A percentile compares a stretch with the other conserved stretches of the same genome.
Conservation (phyloP, 2,329 filamentous ascomycete genomes). For the Aspergillus spinulosporus region DNA sequence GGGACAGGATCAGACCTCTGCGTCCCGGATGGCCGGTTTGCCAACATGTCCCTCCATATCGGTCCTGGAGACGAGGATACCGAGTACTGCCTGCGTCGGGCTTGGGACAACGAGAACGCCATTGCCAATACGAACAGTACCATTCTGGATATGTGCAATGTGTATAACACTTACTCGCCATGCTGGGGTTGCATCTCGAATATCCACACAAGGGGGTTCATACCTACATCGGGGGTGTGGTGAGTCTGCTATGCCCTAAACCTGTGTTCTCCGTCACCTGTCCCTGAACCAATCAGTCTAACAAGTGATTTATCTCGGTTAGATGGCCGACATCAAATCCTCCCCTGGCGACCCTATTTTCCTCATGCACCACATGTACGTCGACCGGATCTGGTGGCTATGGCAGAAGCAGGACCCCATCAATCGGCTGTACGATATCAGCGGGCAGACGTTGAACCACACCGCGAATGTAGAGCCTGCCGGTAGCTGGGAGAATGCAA, state of each 20-base stretch:
- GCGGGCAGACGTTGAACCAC: background rate
- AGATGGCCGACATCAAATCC: background rate
- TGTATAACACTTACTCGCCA: slow-evolving; percentile 10
- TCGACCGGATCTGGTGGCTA: background rate
- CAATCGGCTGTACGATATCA: background rate
- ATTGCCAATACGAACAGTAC: background rate
- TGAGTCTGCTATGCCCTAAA: no score
- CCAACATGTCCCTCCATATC: slow-evolving; percentile 14
- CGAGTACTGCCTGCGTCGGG: slow-evolving; percentile 15
- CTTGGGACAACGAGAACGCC: background rate
- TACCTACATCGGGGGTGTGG: slow-evolving; percentile 13
- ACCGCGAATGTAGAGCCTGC: background rate
- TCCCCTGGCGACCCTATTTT: background rate
- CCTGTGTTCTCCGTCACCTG: no score
- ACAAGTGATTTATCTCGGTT: no score
- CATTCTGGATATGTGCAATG: background rate
- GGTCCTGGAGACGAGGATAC: slow-evolving; percentile 12
- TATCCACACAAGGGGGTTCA: slow-evolving; percentile 16
- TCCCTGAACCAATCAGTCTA: no score
- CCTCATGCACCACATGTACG: background rate
- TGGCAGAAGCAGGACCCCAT: background rate
- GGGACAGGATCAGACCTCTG: background rate
- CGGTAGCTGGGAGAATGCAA: background rate
- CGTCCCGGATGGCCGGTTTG: slow-evolving; percentile 12
- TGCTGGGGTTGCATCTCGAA: slow-evolving; percentile 16